Conservation (phyloP, 2,329 filamentous ascomycete genomes). For the Fusarium longipes region DNA sequence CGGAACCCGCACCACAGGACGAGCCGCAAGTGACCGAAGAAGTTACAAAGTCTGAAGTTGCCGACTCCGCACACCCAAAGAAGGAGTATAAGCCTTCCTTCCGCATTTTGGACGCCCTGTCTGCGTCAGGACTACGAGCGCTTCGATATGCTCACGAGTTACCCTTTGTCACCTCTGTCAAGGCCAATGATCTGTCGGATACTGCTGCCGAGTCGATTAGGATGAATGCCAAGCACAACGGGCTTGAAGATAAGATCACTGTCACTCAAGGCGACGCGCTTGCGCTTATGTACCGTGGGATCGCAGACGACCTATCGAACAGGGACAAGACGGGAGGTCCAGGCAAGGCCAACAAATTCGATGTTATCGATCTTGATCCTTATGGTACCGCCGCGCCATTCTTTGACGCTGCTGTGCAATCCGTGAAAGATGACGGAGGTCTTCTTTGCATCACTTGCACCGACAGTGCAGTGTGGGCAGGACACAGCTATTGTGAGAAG, state of each 20-base stretch:
- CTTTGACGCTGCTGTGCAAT: conserved; percentile 89
- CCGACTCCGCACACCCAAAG: conserved; percentile 33
- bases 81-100: conserved; percentile 63
- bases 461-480: conserved; percentile 94
- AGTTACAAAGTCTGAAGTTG: conserved; percentile 9
- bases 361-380: conserved; percentile 96
- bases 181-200: conserved; percentile 88
- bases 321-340: conserved; percentile 55
- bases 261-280: conserved; percentile 85
- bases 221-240: conserved; percentile 86
- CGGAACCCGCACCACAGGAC: conserved; percentile 19
- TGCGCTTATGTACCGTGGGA: conserved; percentile 86
- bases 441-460: conserved; percentile 96
- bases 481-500: conserved; percentile 94
- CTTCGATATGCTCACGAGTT: conserved; percentile 93
- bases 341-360: conserved; percentile 70
- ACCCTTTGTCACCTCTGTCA: conserved; percentile 82
- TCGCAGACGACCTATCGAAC: conserved; percentile 64
- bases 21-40: conserved; percentile 32
- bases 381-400: conserved; percentile 95
- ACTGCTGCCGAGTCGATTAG: conserved; percentile 84
- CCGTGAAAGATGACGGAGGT: conserved; percentile 84
- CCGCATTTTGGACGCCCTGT: conserved; percentile 93
- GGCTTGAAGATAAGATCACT: conserved; percentile 75
- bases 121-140: conserved; percentile 90